A percentile compares a stretch with the other conserved stretches of the same genome.
Evolutionary conservation across 306 rosid species (phyloP).

Genomic region (Erythrophleum fordii): DNA sequence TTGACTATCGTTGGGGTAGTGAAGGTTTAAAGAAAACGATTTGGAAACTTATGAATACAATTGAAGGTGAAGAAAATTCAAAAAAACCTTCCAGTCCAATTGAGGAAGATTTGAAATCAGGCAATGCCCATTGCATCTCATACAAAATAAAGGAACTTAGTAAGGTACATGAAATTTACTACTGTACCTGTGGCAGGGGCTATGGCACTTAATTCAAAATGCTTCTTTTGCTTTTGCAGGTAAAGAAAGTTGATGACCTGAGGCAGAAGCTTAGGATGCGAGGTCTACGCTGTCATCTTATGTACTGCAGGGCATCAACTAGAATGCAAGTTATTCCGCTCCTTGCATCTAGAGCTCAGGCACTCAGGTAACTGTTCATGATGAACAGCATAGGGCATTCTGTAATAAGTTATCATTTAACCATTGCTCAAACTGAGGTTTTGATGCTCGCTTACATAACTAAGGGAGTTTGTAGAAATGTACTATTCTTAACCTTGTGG

Average conservation of each 20-base stretch:
- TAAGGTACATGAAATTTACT: conserved; percentile 46
- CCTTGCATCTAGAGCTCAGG: conserved; percentile 78
- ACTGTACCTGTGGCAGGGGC: not conserved
- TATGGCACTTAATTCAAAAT: not conserved
- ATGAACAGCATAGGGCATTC: conserved; percentile 1
- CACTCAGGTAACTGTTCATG: conserved; percentile 59
- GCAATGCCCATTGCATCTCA: conserved; percentile 70
- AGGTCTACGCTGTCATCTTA: conserved; percentile 77
- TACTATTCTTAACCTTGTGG: not conserved
- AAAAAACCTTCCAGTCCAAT: conserved; percentile 35
- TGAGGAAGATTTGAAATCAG: conserved; percentile 57
- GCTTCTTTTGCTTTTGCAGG: conserved; percentile 44
- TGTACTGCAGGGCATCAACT: conserved; percentile 66
- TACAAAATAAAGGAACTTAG: conserved; percentile 56
- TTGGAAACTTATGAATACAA: conserved; percentile 55
- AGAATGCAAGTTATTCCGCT: conserved; percentile 69
- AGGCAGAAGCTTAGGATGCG: conserved; percentile 80
- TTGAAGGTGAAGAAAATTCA: conserved; percentile 43
- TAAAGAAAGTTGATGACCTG: conserved; percentile 65
- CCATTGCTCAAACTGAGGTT: not conserved
- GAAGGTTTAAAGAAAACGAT: conserved; percentile 70
- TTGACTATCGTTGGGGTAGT: conserved; percentile 71
- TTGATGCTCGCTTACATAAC: not conserved
- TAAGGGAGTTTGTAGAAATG: not conserved
- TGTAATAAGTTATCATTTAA: not conserved